Evolutionary conservation across 2,329 filamentous ascomycete species (phyloP).

Genomic region (Trichoderma simmonsii): DNA sequence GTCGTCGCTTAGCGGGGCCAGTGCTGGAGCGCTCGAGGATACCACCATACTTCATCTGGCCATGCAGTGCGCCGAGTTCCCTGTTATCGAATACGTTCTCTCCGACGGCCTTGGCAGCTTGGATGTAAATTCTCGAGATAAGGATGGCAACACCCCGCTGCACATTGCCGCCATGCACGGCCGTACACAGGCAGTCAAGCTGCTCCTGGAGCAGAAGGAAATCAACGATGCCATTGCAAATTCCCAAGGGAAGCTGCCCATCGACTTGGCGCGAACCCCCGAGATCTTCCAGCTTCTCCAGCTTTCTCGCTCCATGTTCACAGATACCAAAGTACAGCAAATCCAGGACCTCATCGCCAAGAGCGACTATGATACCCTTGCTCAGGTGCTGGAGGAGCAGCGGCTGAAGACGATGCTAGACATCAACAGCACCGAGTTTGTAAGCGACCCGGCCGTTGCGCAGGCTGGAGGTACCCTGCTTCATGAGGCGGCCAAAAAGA

Average conservation of each 20-base stretch:
- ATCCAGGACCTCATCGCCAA: conserved; percentile 74
- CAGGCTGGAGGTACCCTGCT: conserved; percentile 87
- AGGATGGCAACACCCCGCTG: conserved; percentile 90
- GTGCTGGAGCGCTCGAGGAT: conserved; percentile 60
- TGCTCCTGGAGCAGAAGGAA: conserved; percentile 75
- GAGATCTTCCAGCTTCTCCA: conserved; percentile 96
- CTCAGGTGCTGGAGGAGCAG: conserved; percentile 77
- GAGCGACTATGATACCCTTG: conserved; percentile 73
- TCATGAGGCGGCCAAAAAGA: conserved; percentile 88
- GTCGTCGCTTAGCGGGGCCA: conserved; percentile 47
- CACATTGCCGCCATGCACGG: conserved; percentile 85
- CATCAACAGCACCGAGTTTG: conserved; percentile 87
- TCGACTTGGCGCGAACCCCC: conserved; percentile 85
- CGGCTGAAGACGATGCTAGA: conserved; percentile 84
- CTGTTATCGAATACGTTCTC: conserved; percentile 92
- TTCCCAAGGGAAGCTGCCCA: conserved; percentile 75
- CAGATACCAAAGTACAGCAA: conserved; percentile 79
- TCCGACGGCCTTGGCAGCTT: conserved; percentile 65
- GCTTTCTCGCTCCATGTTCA: conserved; percentile 82
- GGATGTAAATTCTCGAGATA: conserved; percentile 86
- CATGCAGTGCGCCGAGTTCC: conserved; percentile 89
- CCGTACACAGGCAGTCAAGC: conserved; percentile 72
- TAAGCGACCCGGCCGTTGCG: conserved; percentile 72
- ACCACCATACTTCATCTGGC: conserved; percentile 91
- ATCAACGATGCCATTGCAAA: conserved; percentile 90